A percentile compares a stretch with the other conserved stretches of the same genome.
These are phyloP conservation scores for Blumeriella jaapii DNA, from an alignment of 2,329 filamentous ascomycete species.

Conservation along the genomic window DNA sequence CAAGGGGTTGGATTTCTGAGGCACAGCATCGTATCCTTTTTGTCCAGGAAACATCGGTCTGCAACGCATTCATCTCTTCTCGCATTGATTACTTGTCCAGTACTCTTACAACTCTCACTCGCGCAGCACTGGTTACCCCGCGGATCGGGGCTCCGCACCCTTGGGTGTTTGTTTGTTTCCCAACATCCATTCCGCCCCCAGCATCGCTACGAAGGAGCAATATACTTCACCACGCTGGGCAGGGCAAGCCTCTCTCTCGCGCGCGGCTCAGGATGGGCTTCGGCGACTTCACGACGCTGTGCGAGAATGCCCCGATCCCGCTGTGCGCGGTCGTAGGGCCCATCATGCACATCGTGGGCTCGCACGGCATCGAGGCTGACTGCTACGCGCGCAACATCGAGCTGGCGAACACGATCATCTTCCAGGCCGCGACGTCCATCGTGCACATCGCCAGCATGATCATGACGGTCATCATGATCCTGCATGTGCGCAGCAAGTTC, in stretches of 20 bases:
- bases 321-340: constrained; percentile 78
- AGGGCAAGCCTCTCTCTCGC: background rate
- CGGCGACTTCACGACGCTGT: constrained; percentile 82
- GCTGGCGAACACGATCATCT: constrained; percentile 96
- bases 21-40: too few species aligned
- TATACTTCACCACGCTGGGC: background rate
- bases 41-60: too few species aligned
- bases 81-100: too few species aligned
- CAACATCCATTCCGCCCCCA: too few species aligned
- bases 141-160: too few species aligned
- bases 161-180: too few species aligned
- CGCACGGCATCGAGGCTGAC: constrained; percentile 70
- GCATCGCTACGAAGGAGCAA: too few species aligned
- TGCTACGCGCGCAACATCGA: constrained; percentile 95
- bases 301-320: constrained; percentile 72
- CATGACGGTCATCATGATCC: constrained; percentile 96
- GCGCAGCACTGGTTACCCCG: too few species aligned
- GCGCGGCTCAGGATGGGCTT: constrained; percentile 52
- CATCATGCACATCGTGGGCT: constrained; percentile 53
- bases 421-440: constrained; percentile 80
- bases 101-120: too few species aligned
- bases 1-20: too few species aligned
- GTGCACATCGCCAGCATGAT: constrained; percentile 82
- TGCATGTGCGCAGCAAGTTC: constrained; percentile 95
- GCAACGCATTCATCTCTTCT: too few species aligned